Evolutionary conservation across 176 grass and related monocot genomes (phyloP).

Genomic region (Cenchrus purpureus): DNA sequence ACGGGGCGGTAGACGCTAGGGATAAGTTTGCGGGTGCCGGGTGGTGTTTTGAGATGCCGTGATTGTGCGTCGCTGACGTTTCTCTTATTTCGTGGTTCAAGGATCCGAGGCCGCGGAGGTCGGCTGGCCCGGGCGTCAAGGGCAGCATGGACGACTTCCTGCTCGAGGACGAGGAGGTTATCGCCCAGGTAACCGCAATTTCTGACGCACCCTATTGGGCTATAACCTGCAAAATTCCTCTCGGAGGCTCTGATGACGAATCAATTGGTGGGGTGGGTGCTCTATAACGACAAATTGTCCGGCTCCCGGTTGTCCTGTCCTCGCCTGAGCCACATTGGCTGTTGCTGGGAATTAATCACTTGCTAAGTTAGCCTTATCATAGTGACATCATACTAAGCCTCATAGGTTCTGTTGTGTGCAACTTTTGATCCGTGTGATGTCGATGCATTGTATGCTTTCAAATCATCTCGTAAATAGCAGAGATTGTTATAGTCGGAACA

Average conservation of each 20-base stretch:
- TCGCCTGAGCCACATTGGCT: not conserved
- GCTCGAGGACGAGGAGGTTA: constrained; percentile 57
- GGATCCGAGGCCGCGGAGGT: constrained; percentile 45
- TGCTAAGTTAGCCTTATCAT: not conserved
- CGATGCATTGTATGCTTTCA: not conserved
- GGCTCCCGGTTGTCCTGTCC: not conserved
- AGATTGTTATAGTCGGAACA: not conserved
- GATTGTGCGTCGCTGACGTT: not conserved
- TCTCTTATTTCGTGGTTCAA: not conserved
- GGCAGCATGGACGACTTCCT: constrained; percentile 64
- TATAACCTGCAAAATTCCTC: not conserved
- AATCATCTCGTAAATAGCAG: not conserved
- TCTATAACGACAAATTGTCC: not conserved
- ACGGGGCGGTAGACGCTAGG: constrained; percentile 11
- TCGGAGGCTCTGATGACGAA: not conserved
- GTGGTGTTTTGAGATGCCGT: not conserved
- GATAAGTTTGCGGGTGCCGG: not conserved
- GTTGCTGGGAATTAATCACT: not conserved
- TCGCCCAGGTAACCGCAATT: constrained; percentile 42
- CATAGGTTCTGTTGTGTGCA: not conserved
- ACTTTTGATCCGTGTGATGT: not conserved
- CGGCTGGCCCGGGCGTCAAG: constrained; percentile 35
- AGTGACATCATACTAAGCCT: not conserved
- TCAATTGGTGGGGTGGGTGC: not conserved
- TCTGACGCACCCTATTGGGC: too few species aligned